Base-by-base conservation (phyloP, 2,329 filamentous ascomycete genomes). In the Chaetothyriales sp. region DNA sequence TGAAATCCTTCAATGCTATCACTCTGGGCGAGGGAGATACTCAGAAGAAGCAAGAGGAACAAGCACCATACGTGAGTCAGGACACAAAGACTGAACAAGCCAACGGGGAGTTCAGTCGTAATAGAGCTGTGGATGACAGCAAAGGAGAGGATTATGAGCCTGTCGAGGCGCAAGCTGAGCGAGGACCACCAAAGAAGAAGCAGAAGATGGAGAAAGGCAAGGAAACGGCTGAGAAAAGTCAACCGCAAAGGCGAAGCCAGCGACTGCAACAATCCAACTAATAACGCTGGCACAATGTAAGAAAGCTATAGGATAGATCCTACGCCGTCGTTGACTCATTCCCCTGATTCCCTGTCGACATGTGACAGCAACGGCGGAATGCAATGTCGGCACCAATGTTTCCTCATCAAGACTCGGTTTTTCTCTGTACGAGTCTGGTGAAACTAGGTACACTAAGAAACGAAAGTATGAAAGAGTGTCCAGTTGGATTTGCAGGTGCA, bases 1-100 rank as follows among this genome's bases (percentile, higher is more conserved):
- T 60, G 44, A 43, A 53, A 43, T 53, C 50, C 45, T 56, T 59
- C 45, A 54, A 54, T 40, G 33, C 10, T 5, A 2, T 40, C 33
- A 15, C 15, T 40, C 33, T 40, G 9, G 33, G 33, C 10, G 8
- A 15, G 33, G 33, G 33, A 40, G 5, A 40, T 40, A 15, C 33
- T 15, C 33, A 40, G 33, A 40, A 40, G 10, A 15, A 15, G 33
- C 9, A 15, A 40, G 33, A 15, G 33, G 10, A 40, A 5, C 33
- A 10, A 10, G 33, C 33, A 40, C 10, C 33, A 40, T 9, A 40
- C 13, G 33, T 15, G 33, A 40, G 15, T 40, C 1, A 40, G 13
- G 33, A 40, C 2, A 15, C 33, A 40, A 40, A 15, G 13, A 15
- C 33, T 40, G 33, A 40, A 40, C 33, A 15, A 40, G 33, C 33